These are phyloP conservation scores for Microstegium vimineum DNA, from an alignment of 176 grass and related monocot genomes.

Conservation along the genomic window DNA sequence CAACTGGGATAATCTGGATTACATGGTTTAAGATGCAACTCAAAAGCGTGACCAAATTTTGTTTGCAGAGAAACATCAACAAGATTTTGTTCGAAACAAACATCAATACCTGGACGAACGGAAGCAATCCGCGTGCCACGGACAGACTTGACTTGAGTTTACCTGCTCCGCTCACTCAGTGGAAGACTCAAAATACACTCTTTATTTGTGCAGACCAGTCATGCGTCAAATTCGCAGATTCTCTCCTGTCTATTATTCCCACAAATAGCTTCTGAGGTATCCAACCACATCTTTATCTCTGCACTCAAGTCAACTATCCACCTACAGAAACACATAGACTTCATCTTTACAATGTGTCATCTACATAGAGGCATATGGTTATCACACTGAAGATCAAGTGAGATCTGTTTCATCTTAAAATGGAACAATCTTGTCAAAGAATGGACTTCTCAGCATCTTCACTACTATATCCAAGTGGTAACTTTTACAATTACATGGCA, in stretches of 20 bases:
- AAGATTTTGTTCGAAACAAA: not conserved
- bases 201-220: too few species aligned
- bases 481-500: slow-evolving; percentile 34
- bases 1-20: not conserved
- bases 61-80: not conserved
- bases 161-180: not conserved
- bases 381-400: not conserved
- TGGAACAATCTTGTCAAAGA: slow-evolving; percentile 6
- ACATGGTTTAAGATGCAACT: not conserved
- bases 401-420: not conserved
- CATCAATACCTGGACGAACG: not conserved
- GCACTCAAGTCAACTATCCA: not conserved
- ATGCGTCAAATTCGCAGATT: too few species aligned
- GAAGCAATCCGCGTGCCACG: slow-evolving; percentile 3
- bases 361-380: not conserved
- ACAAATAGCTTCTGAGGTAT: not conserved
- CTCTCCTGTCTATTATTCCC: too few species aligned
- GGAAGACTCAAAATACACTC: not conserved
- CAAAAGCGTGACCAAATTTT: not conserved
- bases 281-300: not conserved
- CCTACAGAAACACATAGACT: not conserved
- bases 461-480: slow-evolving; percentile 23
- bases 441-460: slow-evolving; percentile 26
- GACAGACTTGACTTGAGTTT: slow-evolving; percentile 8
- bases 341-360: too few species aligned